phyloP scores from a whole-genome alignment of 495 filamentous ascomycete genomes.

The Diplogelasinospora grovesii region DNA sequence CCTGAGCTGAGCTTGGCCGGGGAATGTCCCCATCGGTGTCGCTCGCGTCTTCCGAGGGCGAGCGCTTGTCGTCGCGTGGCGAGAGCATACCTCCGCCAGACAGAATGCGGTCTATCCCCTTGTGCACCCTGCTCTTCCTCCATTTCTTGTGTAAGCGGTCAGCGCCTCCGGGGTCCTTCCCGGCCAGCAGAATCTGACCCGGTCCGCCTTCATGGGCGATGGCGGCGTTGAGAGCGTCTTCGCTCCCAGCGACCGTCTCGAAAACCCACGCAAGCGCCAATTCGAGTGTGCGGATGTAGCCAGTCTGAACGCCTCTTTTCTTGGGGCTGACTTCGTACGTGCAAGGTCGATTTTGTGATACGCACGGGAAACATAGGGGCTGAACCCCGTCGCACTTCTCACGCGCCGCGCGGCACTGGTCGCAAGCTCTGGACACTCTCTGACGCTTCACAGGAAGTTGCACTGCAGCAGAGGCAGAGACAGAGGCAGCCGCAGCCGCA shows the following conservation, averaged over 20 bases:
- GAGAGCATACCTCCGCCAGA: conserved; percentile 32
- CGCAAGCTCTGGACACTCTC: conserved; percentile 62
- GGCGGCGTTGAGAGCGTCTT: conserved; percentile 24
- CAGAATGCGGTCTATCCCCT: conserved; percentile 49
- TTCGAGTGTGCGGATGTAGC: conserved; percentile 59
- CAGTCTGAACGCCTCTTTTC: conserved; percentile 62
- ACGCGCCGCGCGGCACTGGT: conserved; percentile 58
- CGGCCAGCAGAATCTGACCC: conserved; percentile 22
- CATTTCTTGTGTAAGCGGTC: conserved; percentile 52
- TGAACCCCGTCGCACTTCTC: conserved; percentile 62
- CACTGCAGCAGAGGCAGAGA: not conserved
- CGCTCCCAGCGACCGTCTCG: conserved; percentile 23
- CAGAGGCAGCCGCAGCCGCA: not conserved
- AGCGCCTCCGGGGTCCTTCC: conserved; percentile 44
- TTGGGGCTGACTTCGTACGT: conserved; percentile 64
- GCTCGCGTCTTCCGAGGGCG: conserved; percentile 30
- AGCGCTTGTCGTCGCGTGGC: conserved; percentile 23
- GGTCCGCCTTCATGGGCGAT: conserved; percentile 21
- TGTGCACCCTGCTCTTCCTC: conserved; percentile 49
- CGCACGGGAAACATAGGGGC: conserved; percentile 58
- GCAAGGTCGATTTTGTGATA: conserved; percentile 51
- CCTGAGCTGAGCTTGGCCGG: too few species aligned
- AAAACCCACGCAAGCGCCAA: conserved; percentile 34
- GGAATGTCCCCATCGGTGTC: conserved; percentile 22
- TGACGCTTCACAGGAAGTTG: conserved; percentile 39